Evolutionary conservation across 495 filamentous ascomycete species (phyloP), one percentile per base, ranked within the genome.

Genomic region (Pyrenula aspistea): DNA sequence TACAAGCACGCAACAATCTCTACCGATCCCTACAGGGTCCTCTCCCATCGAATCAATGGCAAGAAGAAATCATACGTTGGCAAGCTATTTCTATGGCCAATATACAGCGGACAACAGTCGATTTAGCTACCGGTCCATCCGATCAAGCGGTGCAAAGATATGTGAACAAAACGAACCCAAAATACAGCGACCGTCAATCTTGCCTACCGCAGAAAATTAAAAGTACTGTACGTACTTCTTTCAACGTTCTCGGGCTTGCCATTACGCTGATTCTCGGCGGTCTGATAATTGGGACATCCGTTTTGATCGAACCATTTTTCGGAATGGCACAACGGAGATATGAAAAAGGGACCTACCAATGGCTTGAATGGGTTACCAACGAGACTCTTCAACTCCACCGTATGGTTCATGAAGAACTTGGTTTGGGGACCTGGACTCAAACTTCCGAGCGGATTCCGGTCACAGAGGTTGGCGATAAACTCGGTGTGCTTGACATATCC

Each of bases 401-500:
- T 2, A n/a, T 66, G 22, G 65, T 61, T 3, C 61, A 61, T 53
- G 65, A 67, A 49, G 64, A 55, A 11, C 57, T 56, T n/a, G 64
- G 64, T 19, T 57, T 64, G 31, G 64, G 65, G 19, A 52, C 59
- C 20, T 67, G 31, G 31, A 15, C 4, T 4, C 8, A 15, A 15
- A 42, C 31, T 4, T 8, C 4, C 8, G 31, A 42, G 4, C 15
- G 31, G 31, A 4, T 42, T 4, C 31, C 31, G 31, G 31, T 42
- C 15, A 42, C 31, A 15, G 31, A 15, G 31, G 15, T 4, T 4
- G 31, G 31, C 8, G 31, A 42, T 4, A 42, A 15, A 15, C 15
- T 42, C 8, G 31, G 8, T 4, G 31, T 42, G 31, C 15, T 42
- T 4, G 31, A 42, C n/a, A n/a, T n/a, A n/a, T n/a, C n/a, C n/a